Evolutionary conservation across 148 eudicot species (phyloP).

Genomic region (Amaranthus palmeri): DNA sequence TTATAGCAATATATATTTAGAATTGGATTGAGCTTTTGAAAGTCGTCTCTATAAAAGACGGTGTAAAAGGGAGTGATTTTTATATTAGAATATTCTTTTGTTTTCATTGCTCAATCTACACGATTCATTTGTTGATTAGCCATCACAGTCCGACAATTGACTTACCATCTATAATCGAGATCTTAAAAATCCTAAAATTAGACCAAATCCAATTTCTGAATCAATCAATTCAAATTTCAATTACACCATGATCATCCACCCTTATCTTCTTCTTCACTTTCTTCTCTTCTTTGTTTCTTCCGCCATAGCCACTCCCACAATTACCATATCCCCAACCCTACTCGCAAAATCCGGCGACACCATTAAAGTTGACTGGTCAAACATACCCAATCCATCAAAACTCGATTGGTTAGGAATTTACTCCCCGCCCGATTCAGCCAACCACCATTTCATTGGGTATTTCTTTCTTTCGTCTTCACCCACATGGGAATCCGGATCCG

Average conservation of each 20-base stretch:
- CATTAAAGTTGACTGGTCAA: slow-evolving; percentile 55
- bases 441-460: slow-evolving; percentile 70
- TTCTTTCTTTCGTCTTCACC: slow-evolving; percentile 46
- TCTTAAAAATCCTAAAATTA: background rate
- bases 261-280: background rate
- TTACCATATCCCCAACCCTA: slow-evolving; percentile 14
- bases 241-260: slow-evolving; percentile 10
- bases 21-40: too few species aligned
- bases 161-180: background rate
- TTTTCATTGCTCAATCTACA: slow-evolving; percentile 6
- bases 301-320: slow-evolving; percentile 8
- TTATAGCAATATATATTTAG: too few species aligned
- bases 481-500: slow-evolving; percentile 69
- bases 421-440: slow-evolving; percentile 58
- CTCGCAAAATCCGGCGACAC: slow-evolving; percentile 57
- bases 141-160: background rate
- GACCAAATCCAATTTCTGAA: background rate
- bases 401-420: slow-evolving; percentile 92
- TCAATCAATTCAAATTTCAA: background rate
- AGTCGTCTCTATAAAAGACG: too few species aligned
- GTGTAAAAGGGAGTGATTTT: background rate
- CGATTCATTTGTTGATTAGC: slow-evolving; percentile 7
- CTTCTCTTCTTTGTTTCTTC: slow-evolving; percentile 9
- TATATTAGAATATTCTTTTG: slow-evolving; percentile 9
- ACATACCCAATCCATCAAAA: slow-evolving; percentile 50